These are phyloP conservation scores for Spathaspora hagerdaliae DNA, from an alignment of 805 yeast species.

Conservation along the genomic window DNA sequence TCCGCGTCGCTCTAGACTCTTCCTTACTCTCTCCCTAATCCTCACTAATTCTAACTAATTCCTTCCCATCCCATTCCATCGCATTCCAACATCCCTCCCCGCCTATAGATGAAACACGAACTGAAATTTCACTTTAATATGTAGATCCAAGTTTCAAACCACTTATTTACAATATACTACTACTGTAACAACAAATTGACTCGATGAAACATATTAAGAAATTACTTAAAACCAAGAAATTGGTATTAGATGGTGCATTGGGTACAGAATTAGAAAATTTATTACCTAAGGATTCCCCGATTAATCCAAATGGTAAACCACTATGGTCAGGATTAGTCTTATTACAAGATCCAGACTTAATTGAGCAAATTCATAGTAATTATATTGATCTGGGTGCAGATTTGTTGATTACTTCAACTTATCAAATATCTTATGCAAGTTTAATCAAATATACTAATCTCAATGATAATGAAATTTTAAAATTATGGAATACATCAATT, in stretches of 20 bases:
- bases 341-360: constrained; percentile 37
- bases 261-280: constrained; percentile 61
- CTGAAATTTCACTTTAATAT: not conserved
- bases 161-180: not conserved
- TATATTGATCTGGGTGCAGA: constrained; percentile 55
- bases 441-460: constrained; percentile 20
- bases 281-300: constrained; percentile 18
- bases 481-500: constrained; percentile 21
- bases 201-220: constrained; percentile 6
- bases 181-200: not conserved
- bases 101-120: not conserved
- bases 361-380: constrained; percentile 45
- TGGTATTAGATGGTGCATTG: constrained; percentile 55
- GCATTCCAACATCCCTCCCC: not conserved
- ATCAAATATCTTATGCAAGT: constrained; percentile 52
- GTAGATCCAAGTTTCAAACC: not conserved
- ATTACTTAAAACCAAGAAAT: not conserved
- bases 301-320: constrained; percentile 30
- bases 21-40: too few species aligned
- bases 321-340: constrained; percentile 64
- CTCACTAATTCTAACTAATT: too few species aligned
- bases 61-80: too few species aligned
- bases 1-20: too few species aligned
- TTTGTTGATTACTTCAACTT: constrained; percentile 52
- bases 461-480: constrained; percentile 11